Base-by-base conservation (phyloP, 441 rosid species). In the Raphanus hybrid region DNA sequence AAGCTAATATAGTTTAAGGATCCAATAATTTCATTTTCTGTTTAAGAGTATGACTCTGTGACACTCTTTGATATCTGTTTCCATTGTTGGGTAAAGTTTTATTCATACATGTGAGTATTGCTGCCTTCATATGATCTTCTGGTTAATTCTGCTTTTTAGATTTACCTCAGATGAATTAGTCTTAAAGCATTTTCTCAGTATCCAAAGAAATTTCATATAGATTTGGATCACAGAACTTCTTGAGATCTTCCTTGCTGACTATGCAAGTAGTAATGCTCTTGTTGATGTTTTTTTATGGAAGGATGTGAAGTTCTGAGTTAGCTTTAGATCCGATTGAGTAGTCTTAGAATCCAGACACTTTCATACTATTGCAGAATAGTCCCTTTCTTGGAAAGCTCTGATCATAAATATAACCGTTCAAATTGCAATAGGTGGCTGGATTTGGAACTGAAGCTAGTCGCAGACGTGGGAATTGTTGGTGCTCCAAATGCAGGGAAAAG, bases 401-500 rank as follows among this genome's bases (percentile, higher is more conserved):
- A 20, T 70, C 58, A 58, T 34, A 52, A 41, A 32, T 18, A 57
- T 55, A 35, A 16, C 5, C 20, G 73, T 39, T 6, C 71, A 60
- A 62, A 16, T 16, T 65, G 78, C 63, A 68, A 78, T 87, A 94
- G 97, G 99, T 94, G 97, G 99, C 70, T 94, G 78, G 96, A 92
- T 62, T 87, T 94, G 81, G 99, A 94, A 86, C 84, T 94, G 74
- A 92, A 92, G 84, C 85, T 94, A 62, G 94, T 94, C 3, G 97
- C 97, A 0, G 97, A 92, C 83, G 96, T 94, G 18, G 98, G 98
- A 63, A 89, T 94, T 8, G 89, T 94, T 18, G 99, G 99, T 64
- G 97, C 94, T 35, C 96, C 97, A 72, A 94, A 92, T 87, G 99
- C 97, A 23, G 97, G 99, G 62, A 94, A 94, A 84, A 94, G 97